phyloP scores from a whole-genome alignment of 441 rosid genomes.

The Arabidopsis hybrid region DNA sequence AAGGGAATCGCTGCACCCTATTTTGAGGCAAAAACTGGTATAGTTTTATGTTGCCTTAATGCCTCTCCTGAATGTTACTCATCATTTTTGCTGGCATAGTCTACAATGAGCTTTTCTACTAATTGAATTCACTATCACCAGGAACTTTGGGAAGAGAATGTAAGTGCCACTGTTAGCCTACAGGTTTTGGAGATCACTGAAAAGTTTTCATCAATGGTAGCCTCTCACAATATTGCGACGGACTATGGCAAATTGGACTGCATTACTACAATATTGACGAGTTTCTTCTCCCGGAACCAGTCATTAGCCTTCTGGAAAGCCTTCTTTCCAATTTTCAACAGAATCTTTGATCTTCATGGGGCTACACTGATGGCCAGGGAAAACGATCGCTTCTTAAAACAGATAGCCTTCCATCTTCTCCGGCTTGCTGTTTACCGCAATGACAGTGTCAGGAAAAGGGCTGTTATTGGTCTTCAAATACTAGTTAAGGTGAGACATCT shows the following conservation, averaged over 20 bases:
- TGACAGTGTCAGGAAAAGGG: slow-evolving; percentile 92
- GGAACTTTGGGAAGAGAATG: slow-evolving; percentile 99
- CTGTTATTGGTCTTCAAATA: slow-evolving; percentile 95
- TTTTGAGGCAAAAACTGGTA: slow-evolving; percentile 97
- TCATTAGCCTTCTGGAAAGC: slow-evolving; percentile 93
- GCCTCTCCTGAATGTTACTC: slow-evolving; percentile 23
- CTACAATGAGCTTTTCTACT: slow-evolving; percentile 21
- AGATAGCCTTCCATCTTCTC: slow-evolving; percentile 96
- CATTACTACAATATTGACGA: slow-evolving; percentile 83
- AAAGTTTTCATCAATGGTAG: slow-evolving; percentile 92
- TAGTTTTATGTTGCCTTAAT: slow-evolving; percentile 21
- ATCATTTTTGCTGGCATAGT: slow-evolving; percentile 28
- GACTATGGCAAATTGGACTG: slow-evolving; percentile 99
- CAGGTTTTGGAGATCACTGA: slow-evolving; percentile 96
- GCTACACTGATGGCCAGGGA: slow-evolving; percentile 98
- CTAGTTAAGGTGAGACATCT: slow-evolving; percentile 77
- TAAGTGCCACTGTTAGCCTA: slow-evolving; percentile 97
- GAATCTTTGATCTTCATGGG: slow-evolving; percentile 93
- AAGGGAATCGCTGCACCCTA: slow-evolving; percentile 96
- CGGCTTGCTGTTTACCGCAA: slow-evolving; percentile 96
- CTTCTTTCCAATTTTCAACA: slow-evolving; percentile 81
- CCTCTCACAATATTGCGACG: slow-evolving; percentile 92
- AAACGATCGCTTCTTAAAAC: slow-evolving; percentile 98
- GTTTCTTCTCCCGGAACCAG: slow-evolving; percentile 96
- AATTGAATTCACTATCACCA: slow-evolving; percentile 50